Base-by-base conservation (phyloP, 148 eudicot genomes). In the Camellia japonica region DNA sequence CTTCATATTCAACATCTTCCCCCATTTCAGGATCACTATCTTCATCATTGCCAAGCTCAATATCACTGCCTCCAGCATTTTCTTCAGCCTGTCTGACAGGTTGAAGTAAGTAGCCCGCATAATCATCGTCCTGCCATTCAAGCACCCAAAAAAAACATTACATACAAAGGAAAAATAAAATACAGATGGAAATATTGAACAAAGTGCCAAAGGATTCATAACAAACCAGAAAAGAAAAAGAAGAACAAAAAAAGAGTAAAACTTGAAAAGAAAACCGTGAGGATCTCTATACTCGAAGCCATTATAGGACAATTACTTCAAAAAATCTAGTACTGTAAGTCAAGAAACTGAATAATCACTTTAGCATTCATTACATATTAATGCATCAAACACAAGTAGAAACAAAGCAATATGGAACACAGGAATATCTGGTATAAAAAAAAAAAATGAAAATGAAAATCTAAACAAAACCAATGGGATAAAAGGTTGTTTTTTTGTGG, bases 51-150 rank as follows among this genome's bases (percentile, higher is more conserved):
- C 46, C 90, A 30, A 87, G 84, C 42, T 85, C 89, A 87, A 88
- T 79, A 70, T 88, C 92, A 82, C 87, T 90, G 18, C 83, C 89
- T 13, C 80, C 89, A 44, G 74, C 91, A 79, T 78, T 87, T 30
- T 79, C 90, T 63, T 82, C 86, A 38, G 84, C 85, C 71, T 84
- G 94, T 55, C 78, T 84, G 0, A 91, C 97, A 18, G 90, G 91
- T 66, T 94, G 98, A 66, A 94, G 91, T 77, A 94, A 80, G 86
- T 88, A 94, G 12, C 94, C 94, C 20, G 86, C 82, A 62, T 85
- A 80, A 80, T 94, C 98, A 79, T 94, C 98, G 65, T 94, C 98
- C 93, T 94, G 92, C 83, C 82, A 87, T 82, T 55, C 76, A 16
- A 77, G 7, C 14, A 46, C 44, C 76, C 54, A 72, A 72, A 51